phyloP scores from a whole-genome alignment of 2,329 filamentous ascomycete species.

The Davidsoniella australis region DNA sequence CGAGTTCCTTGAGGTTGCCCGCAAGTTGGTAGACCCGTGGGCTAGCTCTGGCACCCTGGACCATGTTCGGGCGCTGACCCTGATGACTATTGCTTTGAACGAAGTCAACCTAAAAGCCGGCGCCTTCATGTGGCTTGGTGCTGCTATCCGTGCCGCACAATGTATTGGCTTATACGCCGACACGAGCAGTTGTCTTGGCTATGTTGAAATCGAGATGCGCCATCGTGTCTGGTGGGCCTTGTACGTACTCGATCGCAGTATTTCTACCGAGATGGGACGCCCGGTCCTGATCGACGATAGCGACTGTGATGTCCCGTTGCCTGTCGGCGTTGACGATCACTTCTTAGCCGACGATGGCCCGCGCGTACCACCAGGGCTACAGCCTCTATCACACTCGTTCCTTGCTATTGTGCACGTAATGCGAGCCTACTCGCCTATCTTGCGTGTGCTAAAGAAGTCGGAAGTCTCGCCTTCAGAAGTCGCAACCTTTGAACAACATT shows the following conservation, averaged over 20 bases:
- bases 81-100: slow-evolving; percentile 63
- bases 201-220: slow-evolving; percentile 68
- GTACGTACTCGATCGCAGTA: slow-evolving; percentile 70
- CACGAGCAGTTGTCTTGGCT: slow-evolving; percentile 49
- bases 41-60: slow-evolving; percentile 61
- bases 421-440: slow-evolving; percentile 57
- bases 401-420: slow-evolving; percentile 68
- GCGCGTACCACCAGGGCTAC: slow-evolving; percentile 31
- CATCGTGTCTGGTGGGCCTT: slow-evolving; percentile 86
- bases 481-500: slow-evolving; percentile 65
- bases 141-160: slow-evolving; percentile 63
- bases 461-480: slow-evolving; percentile 50
- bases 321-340: slow-evolving; percentile 66
- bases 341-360: slow-evolving; percentile 46
- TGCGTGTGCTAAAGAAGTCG: slow-evolving; percentile 51
- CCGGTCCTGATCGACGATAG: slow-evolving; percentile 71
- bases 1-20: slow-evolving; percentile 55
- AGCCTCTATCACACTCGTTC: slow-evolving; percentile 50
- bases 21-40: slow-evolving; percentile 62
- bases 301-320: slow-evolving; percentile 73
- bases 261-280: slow-evolving; percentile 65
- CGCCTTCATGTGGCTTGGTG: slow-evolving; percentile 73
- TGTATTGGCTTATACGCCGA: slow-evolving; percentile 69
- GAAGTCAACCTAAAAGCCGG: slow-evolving; percentile 77
- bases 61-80: slow-evolving; percentile 52